phyloP scores from a whole-genome alignment of 2,329 filamentous ascomycete genomes.

The Celoporthe dispersa region DNA sequence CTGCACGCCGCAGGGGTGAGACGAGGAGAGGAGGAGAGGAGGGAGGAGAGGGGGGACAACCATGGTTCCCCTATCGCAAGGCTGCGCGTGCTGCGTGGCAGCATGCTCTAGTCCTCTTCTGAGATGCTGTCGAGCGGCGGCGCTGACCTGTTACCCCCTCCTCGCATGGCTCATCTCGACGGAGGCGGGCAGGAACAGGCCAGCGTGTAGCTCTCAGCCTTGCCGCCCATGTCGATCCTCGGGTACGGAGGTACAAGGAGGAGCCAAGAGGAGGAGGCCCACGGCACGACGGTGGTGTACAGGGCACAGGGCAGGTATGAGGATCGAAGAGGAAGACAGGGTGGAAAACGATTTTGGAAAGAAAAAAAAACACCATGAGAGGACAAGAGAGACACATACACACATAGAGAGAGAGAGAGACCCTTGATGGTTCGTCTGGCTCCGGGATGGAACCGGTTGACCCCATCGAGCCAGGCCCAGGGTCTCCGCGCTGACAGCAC shows the following conservation, averaged over 20 bases:
- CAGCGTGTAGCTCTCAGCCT: not conserved
- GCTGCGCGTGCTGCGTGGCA: not conserved
- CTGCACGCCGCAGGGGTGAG: not conserved
- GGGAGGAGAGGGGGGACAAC: too few species aligned
- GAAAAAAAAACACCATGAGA: not conserved
- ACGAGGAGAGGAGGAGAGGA: too few species aligned
- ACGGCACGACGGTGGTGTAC: slow-evolving; percentile 1
- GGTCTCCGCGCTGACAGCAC: slow-evolving; percentile 14
- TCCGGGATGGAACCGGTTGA: slow-evolving; percentile 24
- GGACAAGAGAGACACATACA: not conserved
- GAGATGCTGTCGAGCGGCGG: too few species aligned
- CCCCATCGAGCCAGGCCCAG: not conserved
- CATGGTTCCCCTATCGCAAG: too few species aligned
- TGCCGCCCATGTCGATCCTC: not conserved
- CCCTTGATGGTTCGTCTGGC: slow-evolving; percentile 22
- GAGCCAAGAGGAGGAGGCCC: not conserved
- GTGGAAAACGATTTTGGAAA: too few species aligned
- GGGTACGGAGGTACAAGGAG: not conserved
- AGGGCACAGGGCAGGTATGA: not conserved
- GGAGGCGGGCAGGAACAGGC: too few species aligned
- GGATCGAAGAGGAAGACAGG: too few species aligned
- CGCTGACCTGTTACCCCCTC: too few species aligned
- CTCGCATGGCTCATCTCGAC: not conserved
- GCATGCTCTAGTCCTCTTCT: too few species aligned
- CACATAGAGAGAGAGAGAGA: not conserved